phyloP scores from a whole-genome alignment of 2,329 filamentous ascomycete genomes.

The Xylariaceae sp. region DNA sequence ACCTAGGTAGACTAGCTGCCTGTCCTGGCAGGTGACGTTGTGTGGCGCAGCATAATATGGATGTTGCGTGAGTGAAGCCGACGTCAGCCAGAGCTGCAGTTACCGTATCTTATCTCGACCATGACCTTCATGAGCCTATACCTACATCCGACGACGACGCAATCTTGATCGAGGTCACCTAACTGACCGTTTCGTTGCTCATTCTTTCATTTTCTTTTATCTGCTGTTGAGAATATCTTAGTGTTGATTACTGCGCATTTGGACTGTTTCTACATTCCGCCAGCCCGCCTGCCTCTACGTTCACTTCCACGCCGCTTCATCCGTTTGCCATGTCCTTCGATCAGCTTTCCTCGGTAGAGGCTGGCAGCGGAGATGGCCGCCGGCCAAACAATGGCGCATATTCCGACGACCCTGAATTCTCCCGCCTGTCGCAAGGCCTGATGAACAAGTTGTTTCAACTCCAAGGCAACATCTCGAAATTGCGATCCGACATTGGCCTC shows the following conservation, averaged over 20 bases:
- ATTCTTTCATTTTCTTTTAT: slow-evolving; percentile 2
- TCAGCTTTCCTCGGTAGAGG: slow-evolving; percentile 82
- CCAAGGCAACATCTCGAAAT: slow-evolving; percentile 83
- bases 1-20: too few relatives aligned
- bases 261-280: background rate
- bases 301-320: background rate
- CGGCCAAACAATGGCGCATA: slow-evolving; percentile 60
- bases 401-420: slow-evolving; percentile 91
- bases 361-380: slow-evolving; percentile 73
- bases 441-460: slow-evolving; percentile 90
- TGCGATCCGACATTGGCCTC: slow-evolving; percentile 83
- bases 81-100: too few relatives aligned
- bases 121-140: too few relatives aligned
- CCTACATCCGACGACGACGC: slow-evolving; percentile 2
- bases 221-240: background rate
- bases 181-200: background rate
- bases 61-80: too few relatives aligned
- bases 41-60: too few relatives aligned
- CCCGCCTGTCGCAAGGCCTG: slow-evolving; percentile 79
- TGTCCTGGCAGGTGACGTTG: too few relatives aligned
- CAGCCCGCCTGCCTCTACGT: background rate
- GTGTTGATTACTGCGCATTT: too few relatives aligned
- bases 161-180: slow-evolving; percentile 5
- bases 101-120: too few relatives aligned
- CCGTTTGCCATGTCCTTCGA: slow-evolving; percentile 81